phyloP scores from a whole-genome alignment of 805 yeast genomes.

The Candida saitoana region DNA sequence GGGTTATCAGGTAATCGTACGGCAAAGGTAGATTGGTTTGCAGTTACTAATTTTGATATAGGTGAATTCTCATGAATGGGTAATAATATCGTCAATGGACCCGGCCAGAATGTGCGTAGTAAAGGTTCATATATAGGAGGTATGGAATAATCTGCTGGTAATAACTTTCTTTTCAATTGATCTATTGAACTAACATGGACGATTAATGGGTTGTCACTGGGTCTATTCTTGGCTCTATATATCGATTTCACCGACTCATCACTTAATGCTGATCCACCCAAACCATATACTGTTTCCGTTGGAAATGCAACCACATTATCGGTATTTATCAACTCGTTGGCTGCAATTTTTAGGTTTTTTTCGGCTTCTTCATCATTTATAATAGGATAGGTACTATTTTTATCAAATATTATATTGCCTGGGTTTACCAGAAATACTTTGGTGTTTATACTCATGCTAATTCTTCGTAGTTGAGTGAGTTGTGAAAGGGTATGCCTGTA shows the following conservation, averaged over 20 bases:
- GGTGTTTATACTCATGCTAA: slow-evolving; percentile 18
- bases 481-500: slow-evolving; percentile 1
- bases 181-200: slow-evolving; percentile 78
- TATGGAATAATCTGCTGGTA: slow-evolving; percentile 45
- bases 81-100: slow-evolving; percentile 83
- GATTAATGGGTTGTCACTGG: slow-evolving; percentile 92
- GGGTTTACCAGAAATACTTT: slow-evolving; percentile 53
- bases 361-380: slow-evolving; percentile 53
- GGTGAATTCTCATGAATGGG: slow-evolving; percentile 51
- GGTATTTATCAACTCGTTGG: slow-evolving; percentile 46
- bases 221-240: slow-evolving; percentile 86
- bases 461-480: background rate
- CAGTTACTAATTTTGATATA: slow-evolving; percentile 75
- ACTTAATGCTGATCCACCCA: slow-evolving; percentile 80
- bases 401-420: slow-evolving; percentile 45
- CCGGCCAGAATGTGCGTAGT: slow-evolving; percentile 84
- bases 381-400: slow-evolving; percentile 36
- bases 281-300: slow-evolving; percentile 94
- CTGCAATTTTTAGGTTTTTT: slow-evolving; percentile 53
- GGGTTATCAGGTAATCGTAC: slow-evolving; percentile 86
- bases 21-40: slow-evolving; percentile 85
- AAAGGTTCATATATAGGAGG: slow-evolving; percentile 68
- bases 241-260: slow-evolving; percentile 73
- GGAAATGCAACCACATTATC: slow-evolving; percentile 83
- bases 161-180: slow-evolving; percentile 62